phyloP scores from a whole-genome alignment of 169 alveolate species.

The Fabrea salina region DNA sequence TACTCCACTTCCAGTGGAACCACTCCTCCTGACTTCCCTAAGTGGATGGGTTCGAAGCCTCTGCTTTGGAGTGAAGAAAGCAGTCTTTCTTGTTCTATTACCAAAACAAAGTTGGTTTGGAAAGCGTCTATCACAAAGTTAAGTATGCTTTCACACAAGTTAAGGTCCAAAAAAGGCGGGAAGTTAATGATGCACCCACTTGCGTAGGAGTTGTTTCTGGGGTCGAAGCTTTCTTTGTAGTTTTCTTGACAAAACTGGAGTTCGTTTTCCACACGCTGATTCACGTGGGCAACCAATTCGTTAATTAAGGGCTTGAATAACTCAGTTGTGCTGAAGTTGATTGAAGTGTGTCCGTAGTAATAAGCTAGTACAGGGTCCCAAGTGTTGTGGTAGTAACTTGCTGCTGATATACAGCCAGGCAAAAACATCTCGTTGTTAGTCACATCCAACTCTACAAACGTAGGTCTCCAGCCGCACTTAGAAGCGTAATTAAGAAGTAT shows the following conservation, averaged over 20 bases:
- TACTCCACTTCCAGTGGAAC: conserved; percentile 11
- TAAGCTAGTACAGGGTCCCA: conserved; percentile 51
- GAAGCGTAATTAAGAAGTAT: conserved; percentile 65
- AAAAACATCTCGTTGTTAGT: conserved; percentile 52
- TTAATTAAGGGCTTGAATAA: conserved; percentile 48
- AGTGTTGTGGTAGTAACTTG: conserved; percentile 57
- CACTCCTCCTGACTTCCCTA: conserved; percentile 26
- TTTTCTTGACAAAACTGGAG: conserved; percentile 41
- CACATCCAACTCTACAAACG: conserved; percentile 66
- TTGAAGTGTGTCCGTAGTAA: conserved; percentile 49
- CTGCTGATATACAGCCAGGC: conserved; percentile 66
- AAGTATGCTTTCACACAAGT: conserved; percentile 39
- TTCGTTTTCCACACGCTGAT: conserved; percentile 45
- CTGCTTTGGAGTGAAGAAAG: neutral
- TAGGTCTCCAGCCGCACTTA: conserved; percentile 73
- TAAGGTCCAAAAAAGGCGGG: conserved; percentile 41
- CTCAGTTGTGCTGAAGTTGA: conserved; percentile 42
- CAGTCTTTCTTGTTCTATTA: conserved; percentile 66
- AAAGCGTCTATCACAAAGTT: conserved; percentile 49
- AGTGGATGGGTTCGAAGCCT: neutral
- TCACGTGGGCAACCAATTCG: conserved; percentile 59
- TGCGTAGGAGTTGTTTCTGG: conserved; percentile 50
- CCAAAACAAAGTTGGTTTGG: conserved; percentile 46
- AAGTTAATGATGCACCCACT: conserved; percentile 67
- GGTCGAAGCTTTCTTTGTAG: conserved; percentile 34